Evolutionary conservation across 2,329 filamentous ascomycete species (phyloP).

Genomic region (Hypoxylon sp.): DNA sequence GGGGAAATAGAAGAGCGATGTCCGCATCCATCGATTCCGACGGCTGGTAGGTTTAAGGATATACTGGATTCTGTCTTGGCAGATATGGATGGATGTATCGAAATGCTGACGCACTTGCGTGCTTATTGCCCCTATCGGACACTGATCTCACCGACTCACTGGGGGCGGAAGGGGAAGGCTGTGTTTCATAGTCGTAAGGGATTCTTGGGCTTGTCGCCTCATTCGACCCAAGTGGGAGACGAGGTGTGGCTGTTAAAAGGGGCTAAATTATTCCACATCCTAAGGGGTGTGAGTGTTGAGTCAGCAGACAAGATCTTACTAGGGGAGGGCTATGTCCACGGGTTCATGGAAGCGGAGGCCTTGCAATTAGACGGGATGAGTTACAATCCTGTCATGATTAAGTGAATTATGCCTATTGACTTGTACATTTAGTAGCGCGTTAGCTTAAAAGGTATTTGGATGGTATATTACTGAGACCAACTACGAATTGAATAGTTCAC

Average conservation of each 20-base stretch:
- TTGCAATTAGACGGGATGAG: constrained; percentile 25
- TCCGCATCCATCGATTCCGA: constrained; percentile 33
- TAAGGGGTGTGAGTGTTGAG: constrained; percentile 2
- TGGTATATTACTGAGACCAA: no score
- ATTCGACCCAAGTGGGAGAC: constrained; percentile 27
- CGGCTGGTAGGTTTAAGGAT: constrained; percentile 16
- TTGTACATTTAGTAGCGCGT: neutral
- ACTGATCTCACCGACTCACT: constrained; percentile 33
- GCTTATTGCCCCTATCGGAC: constrained; percentile 23
- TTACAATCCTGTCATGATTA: constrained; percentile 16
- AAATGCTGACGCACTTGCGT: constrained; percentile 24
- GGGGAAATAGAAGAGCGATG: constrained; percentile 21
- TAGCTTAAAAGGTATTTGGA: no score
- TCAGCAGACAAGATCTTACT: constrained; percentile 19
- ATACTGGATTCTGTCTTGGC: constrained; percentile 17
- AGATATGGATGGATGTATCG: constrained; percentile 24
- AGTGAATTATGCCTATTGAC: neutral
- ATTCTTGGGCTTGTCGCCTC: constrained; percentile 30
- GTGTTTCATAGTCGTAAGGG: constrained; percentile 28
- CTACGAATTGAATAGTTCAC: no score
- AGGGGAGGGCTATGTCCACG: constrained; percentile 38
- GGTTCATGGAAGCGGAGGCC: constrained; percentile 38
- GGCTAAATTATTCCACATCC: constrained; percentile 27
- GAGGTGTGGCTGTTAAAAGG: constrained; percentile 40
- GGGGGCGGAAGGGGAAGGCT: constrained; percentile 31